Percentiles rank a stretch among this genome's conserved stretches.
Conservation (phyloP, 805 yeast species). For the Metschnikowia arizonensis region DNA sequence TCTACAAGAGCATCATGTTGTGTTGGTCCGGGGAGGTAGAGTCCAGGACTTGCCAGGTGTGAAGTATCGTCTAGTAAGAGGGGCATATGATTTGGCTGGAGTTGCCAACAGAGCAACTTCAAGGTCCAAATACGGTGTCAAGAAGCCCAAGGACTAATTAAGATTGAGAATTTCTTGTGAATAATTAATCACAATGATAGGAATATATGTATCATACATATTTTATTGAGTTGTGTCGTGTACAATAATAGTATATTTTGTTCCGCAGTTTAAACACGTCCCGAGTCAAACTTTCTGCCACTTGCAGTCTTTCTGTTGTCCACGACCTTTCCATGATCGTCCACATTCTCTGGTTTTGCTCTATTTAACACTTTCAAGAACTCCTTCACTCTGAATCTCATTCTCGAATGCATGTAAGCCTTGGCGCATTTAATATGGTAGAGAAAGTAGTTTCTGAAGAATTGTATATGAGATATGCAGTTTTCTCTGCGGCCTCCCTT, state of each 20-base stretch:
- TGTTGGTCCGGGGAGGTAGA: slow-evolving; percentile 96
- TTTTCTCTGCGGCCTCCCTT: slow-evolving; percentile 68
- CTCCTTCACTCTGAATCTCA: slow-evolving; percentile 93
- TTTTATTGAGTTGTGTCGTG: neutral
- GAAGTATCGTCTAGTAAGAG: slow-evolving; percentile 89
- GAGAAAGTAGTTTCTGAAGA: slow-evolving; percentile 95
- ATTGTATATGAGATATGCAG: slow-evolving; percentile 85
- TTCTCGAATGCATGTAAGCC: slow-evolving; percentile 97
- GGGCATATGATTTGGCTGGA: slow-evolving; percentile 88
- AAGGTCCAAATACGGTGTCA: slow-evolving; percentile 91
- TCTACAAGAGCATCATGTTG: slow-evolving; percentile 96
- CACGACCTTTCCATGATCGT: slow-evolving; percentile 51
- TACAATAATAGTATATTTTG: neutral
- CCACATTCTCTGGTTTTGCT: slow-evolving; percentile 90
- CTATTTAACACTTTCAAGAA: slow-evolving; percentile 93
- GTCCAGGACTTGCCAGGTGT: slow-evolving; percentile 98
- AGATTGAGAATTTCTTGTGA: slow-evolving; percentile 2
- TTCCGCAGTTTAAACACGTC: slow-evolving; percentile 10
- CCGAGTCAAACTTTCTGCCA: slow-evolving; percentile 59
- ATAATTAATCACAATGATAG: neutral
- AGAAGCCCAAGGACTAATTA: slow-evolving; percentile 53
- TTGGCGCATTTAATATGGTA: slow-evolving; percentile 97
- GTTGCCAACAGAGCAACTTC: slow-evolving; percentile 90
- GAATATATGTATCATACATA: neutral
- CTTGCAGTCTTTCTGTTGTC: slow-evolving; percentile 63